Evolutionary conservation across 2,329 filamentous ascomycete genomes (phyloP), one percentile per base, ranked within the genome.

Genomic region (Lecanicillium sp.): DNA sequence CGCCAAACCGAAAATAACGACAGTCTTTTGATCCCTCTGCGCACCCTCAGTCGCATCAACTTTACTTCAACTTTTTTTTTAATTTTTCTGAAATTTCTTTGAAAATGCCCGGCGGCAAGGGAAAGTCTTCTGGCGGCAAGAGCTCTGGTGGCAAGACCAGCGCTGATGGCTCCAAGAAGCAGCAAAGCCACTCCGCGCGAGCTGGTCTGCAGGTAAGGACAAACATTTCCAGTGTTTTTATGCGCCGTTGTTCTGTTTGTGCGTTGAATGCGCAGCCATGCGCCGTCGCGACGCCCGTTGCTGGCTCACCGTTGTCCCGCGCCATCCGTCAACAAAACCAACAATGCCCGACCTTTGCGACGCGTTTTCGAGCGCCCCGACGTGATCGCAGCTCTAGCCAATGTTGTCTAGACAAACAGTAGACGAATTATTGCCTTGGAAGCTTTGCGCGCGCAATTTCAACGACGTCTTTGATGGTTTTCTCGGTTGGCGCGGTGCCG

Each of bases 181-280:
- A 85, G 59, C 85, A 94, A 70, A 94, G 92, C 70, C 89, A 95
- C 73, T 95, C 88, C 55, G 86, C 87, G 58, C 89, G 92, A 65
- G 89, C 89, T 62, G 89, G 89, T 60, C 77, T 95, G 52, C 89
- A 95, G 83, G 89, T 95, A 73, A 75, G 85, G 5, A 9, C 28
- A 12, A 20, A 30, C 33, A 44, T 40, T 34, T 30, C 36, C 15
- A 25, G 20, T 14, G 40, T 37, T 37, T 25, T 48, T 17, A 19
- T 45, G 32, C 39, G 46, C 37, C 43, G 42, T 43, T 42, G 43
- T 44, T 41, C 34, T 54, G 49, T 22, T 20, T 22, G 20, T 20
- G 32, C 22, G 33, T 18, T 29, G n/a, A n/a, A n/a, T n/a, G 33
- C 34, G 34, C 39, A 16, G 17, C 33, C 14, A 25, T 25, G 22